Base-by-base conservation (phyloP, 106 monocot genomes). In the Hemerocallis citrina region DNA sequence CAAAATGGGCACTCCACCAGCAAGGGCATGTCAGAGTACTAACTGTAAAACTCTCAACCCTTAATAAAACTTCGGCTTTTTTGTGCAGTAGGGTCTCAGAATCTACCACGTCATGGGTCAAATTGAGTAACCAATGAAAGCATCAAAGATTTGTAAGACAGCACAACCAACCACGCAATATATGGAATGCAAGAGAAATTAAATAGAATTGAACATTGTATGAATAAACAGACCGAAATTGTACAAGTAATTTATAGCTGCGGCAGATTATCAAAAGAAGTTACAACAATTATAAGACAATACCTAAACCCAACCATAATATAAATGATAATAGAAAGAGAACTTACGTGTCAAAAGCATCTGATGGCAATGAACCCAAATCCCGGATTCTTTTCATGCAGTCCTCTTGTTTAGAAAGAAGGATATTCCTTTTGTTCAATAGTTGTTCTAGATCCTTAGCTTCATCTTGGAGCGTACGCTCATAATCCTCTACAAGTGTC, bases 321-420 rank as follows among this genome's bases (percentile, higher is more conserved):
- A 16, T 54, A 30, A 32, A 27, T 23, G 46, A 29, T 45, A 28
- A 13, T 29, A 17, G 24, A 12, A 27, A 49, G 52, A 40, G 56
- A 54, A 16, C 34, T 72, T 92, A 98, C 96, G 65, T 85, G 41
- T 91, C 96, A 88, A 88, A 98, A 58, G 91, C 96, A 75, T 92
- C 91, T 58, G 90, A 90, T 59, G 96, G 96, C 68, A 98, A 48
- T 15, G 96, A 91, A 41, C 96, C 96, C 74, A 98, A 69, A 57
- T 98, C 96, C 68, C 96, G 69, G 30, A 98, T 98, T 51, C 85
- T 98, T 62, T 82, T 92, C 79, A 80, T 73, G 68, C 72, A 82
- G 43, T 91, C 96, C 51, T 98, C 96, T 61, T 91, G 90, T 72
- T 92, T 98, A 5, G 84, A 69, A 25, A 98, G 59, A 72, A 86